Conservation (phyloP, 331 rosid species). For the Malus hybrid region DNA sequence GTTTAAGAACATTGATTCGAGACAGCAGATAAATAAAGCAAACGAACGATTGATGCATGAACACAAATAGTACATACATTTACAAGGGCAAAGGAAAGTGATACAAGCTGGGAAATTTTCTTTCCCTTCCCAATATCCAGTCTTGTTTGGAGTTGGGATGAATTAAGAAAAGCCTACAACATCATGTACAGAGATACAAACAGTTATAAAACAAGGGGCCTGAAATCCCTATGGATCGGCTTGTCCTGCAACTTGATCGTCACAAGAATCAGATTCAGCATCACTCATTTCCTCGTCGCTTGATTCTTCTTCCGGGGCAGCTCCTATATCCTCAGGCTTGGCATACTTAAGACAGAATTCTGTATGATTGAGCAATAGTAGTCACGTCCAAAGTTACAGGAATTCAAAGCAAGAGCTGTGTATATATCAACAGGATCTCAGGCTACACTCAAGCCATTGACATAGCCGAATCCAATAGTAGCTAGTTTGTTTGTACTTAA, state of each 20-base stretch:
- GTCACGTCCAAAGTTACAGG: background rate
- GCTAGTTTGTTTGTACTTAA: background rate
- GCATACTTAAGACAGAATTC: slow-evolving; percentile 74
- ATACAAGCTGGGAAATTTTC: slow-evolving; percentile 28
- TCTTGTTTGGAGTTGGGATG: slow-evolving; percentile 35
- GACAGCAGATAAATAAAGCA: background rate
- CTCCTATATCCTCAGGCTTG: slow-evolving; percentile 57
- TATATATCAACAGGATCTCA: background rate
- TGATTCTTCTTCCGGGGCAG: slow-evolving; percentile 46
- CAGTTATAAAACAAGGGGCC: background rate
- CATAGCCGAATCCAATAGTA: background rate
- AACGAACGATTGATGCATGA: slow-evolving; percentile 14
- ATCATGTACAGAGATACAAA: slow-evolving; percentile 37
- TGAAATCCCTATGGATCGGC: slow-evolving; percentile 61
- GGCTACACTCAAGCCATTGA: background rate
- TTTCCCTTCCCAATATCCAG: slow-evolving; percentile 35
- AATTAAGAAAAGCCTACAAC: slow-evolving; percentile 28
- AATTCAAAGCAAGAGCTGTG: background rate
- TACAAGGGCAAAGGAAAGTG: slow-evolving; percentile 32
- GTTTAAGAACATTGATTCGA: background rate
- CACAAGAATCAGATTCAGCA: slow-evolving; percentile 65
- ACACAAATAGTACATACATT: slow-evolving; percentile 45
- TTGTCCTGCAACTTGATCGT: slow-evolving; percentile 62
- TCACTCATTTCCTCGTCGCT: slow-evolving; percentile 81
- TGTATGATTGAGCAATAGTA: slow-evolving; percentile 21